Conservation (phyloP, 2,329 filamentous ascomycete species). For the Metarhizium robertsii region DNA sequence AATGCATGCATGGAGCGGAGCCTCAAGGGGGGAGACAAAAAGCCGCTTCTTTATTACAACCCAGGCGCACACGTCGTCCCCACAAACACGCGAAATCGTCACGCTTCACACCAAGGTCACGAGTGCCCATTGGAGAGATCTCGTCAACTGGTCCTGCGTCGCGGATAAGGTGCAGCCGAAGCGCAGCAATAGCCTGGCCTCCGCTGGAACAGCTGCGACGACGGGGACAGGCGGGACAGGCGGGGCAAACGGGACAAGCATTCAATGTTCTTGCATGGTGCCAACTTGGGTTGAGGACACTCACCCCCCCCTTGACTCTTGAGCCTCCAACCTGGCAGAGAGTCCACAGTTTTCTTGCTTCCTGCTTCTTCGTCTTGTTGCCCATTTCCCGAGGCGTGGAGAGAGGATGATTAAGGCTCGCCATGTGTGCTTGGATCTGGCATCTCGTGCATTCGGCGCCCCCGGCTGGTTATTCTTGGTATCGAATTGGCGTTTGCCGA, state of each 20-base stretch:
- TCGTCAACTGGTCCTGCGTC: background rate
- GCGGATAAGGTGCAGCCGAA: slow-evolving; percentile 1
- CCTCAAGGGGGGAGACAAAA: background rate
- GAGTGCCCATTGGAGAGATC: slow-evolving; percentile 1
- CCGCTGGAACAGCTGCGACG: background rate
- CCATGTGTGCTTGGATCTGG: background rate
- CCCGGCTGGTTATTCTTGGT: background rate
- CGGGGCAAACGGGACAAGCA: no score
- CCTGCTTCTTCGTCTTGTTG: background rate
- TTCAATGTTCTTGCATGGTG: background rate
- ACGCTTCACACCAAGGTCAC: background rate
- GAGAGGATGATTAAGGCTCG: background rate
- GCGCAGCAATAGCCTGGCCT: background rate
- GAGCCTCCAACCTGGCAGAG: background rate
- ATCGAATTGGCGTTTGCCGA: background rate
- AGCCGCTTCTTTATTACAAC: no score
- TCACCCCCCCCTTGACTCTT: background rate
- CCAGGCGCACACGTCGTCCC: background rate
- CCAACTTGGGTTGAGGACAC: no score
- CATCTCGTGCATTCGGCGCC: background rate
- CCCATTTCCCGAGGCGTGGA: background rate
- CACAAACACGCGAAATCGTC: slow-evolving; percentile 2
- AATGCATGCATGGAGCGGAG: background rate
- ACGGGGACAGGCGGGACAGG: no score
- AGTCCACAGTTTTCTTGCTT: background rate